These are phyloP conservation scores for Batkoa obscura DNA, from an alignment of 371 early-diverging fungal genomes.

Conservation along the genomic window DNA sequence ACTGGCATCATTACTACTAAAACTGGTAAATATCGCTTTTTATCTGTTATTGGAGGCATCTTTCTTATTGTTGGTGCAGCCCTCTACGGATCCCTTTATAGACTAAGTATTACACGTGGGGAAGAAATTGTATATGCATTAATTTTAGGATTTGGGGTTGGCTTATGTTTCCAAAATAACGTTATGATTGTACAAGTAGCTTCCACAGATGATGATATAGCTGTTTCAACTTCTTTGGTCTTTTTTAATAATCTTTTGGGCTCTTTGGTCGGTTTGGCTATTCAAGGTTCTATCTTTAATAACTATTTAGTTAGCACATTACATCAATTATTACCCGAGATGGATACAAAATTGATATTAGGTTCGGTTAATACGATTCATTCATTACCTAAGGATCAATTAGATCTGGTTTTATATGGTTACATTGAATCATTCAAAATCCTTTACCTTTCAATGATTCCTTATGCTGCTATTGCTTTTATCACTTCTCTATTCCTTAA, in stretches of 20 bases:
- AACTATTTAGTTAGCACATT: constrained; percentile 11
- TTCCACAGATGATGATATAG: constrained; percentile 18
- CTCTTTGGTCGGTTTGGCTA: constrained; percentile 27
- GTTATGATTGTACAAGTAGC: constrained; percentile 27
- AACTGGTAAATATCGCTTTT: constrained; percentile 16
- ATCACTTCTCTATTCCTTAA: not conserved
- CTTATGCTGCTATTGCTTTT: not conserved
- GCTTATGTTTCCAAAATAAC: constrained; percentile 14
- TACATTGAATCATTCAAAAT: not conserved
- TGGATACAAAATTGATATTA: not conserved
- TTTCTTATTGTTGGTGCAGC: constrained; percentile 18
- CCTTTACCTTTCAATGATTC: not conserved
- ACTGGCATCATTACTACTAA: constrained; percentile 13
- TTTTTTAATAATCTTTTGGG: constrained; percentile 26
- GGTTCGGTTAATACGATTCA: not conserved
- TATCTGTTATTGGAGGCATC: constrained; percentile 19
- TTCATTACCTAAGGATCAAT: not conserved
- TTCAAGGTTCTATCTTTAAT: constrained; percentile 25
- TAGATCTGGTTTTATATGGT: not conserved
- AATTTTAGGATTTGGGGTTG: constrained; percentile 27
- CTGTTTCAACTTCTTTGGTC: constrained; percentile 21
- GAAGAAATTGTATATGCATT: constrained; percentile 20
- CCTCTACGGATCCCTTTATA: not conserved
- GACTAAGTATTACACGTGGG: not conserved
- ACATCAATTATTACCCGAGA: not conserved